Base-by-base conservation (phyloP, 345 rosid species). In the Ceriops decandra region DNA sequence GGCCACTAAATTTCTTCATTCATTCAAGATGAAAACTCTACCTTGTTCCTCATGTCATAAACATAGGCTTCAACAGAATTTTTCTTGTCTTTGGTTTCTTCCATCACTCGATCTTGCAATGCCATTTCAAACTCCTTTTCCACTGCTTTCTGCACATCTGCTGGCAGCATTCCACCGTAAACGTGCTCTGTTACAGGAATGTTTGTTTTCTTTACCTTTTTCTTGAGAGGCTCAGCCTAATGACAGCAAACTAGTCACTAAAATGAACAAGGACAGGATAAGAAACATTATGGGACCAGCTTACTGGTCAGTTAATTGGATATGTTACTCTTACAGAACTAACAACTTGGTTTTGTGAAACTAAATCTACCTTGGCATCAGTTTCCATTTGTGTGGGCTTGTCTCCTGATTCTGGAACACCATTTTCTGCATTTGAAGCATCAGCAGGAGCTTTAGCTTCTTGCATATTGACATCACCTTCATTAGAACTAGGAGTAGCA, bases 71-170 rank as follows among this genome's bases (percentile, higher is more conserved):
- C 98, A 53, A 92, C 92, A 67, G 96, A 96, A 75, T 92, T 92
- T 85, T 92, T 92, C 79, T 74, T 74, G 77, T 92, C 98, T 68
- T 92, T 90, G 20, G 96, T 92, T 71, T 88, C 92, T 74, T 92
- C 98, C 98, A 92, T 92, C 54, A 88, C 84, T 52, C 90, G 84
- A 73, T 92, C 98, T 79, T 90, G 98, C 77, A 88, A 74, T 71
- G 96, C 95, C 98, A 92, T 86, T 80, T 88, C 88, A 75, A 88
- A 87, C 73, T 92, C 98, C 70, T 87, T 90, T 75, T 90, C 95
- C 9, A 88, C 83, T 19, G 95, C 98, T 74, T 90, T 86, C 61
- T 85, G 84, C 17, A 92, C 71, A 65, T 92, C 98, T 35, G 68
- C 82, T 27, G 85, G 62, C 21, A 66, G 51, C 85, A 92, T 46